Conservation (phyloP, 345 rosid genomes). For the Heritiera fomes region DNA sequence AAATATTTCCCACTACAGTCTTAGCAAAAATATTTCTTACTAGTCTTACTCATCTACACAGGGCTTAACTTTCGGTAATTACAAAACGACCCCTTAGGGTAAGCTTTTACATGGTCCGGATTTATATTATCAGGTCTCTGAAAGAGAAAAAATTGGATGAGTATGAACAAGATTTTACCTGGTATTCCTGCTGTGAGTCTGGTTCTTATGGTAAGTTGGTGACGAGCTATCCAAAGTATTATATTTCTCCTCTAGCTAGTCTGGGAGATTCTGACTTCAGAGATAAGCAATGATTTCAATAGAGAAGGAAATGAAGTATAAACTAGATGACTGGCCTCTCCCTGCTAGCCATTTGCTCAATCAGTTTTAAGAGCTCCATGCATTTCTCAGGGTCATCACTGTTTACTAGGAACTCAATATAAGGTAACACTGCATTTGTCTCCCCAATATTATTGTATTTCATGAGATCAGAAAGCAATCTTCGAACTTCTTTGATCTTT, state of each 20-base stretch:
- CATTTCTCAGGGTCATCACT: conserved; percentile 33
- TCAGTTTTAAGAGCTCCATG: conserved; percentile 28
- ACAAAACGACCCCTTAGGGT: too few species aligned
- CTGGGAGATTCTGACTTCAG: not conserved
- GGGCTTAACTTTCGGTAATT: not conserved
- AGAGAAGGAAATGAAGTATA: not conserved
- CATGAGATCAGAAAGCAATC: conserved; percentile 41
- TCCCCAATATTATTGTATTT: conserved; percentile 35
- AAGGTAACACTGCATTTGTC: conserved; percentile 26
- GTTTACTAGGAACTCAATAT: conserved; percentile 40
- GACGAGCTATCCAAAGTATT: not conserved
- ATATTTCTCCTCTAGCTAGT: not conserved
- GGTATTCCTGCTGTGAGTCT: not conserved
- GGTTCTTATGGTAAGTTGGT: not conserved
- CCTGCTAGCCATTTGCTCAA: conserved; percentile 27
- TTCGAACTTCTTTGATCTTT: conserved; percentile 31
- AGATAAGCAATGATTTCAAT: not conserved
- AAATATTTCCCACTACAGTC: too few species aligned
- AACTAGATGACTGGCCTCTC: conserved; percentile 27
- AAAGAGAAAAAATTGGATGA: not conserved
- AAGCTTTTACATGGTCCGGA: too few species aligned
- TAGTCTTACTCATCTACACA: not conserved
- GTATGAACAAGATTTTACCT: not conserved
- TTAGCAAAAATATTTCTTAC: not conserved
- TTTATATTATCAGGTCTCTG: not conserved